Evolutionary conservation across 2,329 filamentous ascomycete species (phyloP).

Genomic region (Aureobasidium namibiae): DNA sequence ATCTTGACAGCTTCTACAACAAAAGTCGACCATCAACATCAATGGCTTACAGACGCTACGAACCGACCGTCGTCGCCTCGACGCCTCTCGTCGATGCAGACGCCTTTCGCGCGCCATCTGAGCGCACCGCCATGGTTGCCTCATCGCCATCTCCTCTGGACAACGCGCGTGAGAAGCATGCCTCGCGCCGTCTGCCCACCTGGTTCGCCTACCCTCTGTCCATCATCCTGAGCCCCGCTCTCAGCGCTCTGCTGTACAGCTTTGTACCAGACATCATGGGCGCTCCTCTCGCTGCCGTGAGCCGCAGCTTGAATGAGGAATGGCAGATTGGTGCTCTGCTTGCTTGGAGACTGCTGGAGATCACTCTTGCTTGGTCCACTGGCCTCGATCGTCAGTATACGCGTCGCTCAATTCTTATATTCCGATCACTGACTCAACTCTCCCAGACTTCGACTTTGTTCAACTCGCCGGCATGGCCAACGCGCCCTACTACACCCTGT

Average conservation of each 20-base stretch:
- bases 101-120: neutral
- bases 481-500: slow-evolving; percentile 66
- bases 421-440: neutral
- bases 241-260: slow-evolving; percentile 59
- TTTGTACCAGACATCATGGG: slow-evolving; percentile 51
- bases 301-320: slow-evolving; percentile 54
- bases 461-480: slow-evolving; percentile 55
- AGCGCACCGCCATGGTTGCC: neutral
- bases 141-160: neutral
- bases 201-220: slow-evolving; percentile 34
- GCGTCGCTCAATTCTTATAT: neutral
- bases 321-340: slow-evolving; percentile 50
- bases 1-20: neutral
- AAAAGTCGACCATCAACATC: neutral
- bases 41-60: slow-evolving; percentile 9
- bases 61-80: slow-evolving; percentile 1
- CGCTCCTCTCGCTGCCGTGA: slow-evolving; percentile 60
- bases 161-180: neutral
- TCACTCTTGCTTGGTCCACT: slow-evolving; percentile 65
- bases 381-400: slow-evolving; percentile 60
- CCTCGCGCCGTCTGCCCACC: neutral
- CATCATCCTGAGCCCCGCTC: slow-evolving; percentile 47
- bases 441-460: slow-evolving; percentile 35
- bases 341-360: slow-evolving; percentile 53
- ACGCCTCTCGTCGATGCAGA: slow-evolving; percentile 1